These are phyloP conservation scores for Shiraia bambusicola DNA, from an alignment of 2,329 filamentous ascomycete genomes.

Conservation along the genomic window DNA sequence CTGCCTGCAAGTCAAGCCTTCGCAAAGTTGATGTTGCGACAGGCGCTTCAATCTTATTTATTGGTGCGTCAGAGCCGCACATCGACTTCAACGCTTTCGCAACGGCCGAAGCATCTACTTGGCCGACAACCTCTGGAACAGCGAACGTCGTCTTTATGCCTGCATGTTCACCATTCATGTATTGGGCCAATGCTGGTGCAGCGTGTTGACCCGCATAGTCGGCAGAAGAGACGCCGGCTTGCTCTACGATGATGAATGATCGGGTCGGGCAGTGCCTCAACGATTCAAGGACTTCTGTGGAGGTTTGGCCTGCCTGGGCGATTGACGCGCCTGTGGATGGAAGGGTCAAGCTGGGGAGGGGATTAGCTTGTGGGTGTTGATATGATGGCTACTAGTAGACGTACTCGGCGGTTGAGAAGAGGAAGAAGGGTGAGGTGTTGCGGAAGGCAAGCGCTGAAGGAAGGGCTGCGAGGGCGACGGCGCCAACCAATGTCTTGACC, in stretches of 20 bases:
- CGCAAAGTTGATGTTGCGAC: constrained; percentile 14
- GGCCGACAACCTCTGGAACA: constrained; percentile 56
- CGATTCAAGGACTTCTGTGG: constrained; percentile 45
- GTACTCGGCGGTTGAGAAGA: constrained; percentile 83
- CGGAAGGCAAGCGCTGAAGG: constrained; percentile 70
- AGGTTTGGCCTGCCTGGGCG: constrained; percentile 47
- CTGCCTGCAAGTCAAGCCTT: constrained; percentile 15
- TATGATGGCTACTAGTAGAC: constrained; percentile 34
- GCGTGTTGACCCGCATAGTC: constrained; percentile 62
- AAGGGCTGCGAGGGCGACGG: constrained; percentile 54
- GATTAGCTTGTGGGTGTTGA: constrained; percentile 26
- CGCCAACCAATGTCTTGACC: constrained; percentile 50
- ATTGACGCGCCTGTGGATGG: constrained; percentile 35
- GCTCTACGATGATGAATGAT: constrained; percentile 75
- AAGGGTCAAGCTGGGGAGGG: constrained; percentile 31
- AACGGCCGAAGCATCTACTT: constrained; percentile 49
- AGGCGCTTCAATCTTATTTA: constrained; percentile 17
- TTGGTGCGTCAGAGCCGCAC: constrained; percentile 47
- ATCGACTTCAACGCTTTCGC: constrained; percentile 47
- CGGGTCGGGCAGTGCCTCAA: constrained; percentile 71
- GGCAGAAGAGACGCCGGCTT: constrained; percentile 69
- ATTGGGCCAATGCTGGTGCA: constrained; percentile 57
- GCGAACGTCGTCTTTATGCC: constrained; percentile 56
- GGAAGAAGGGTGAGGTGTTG: constrained; percentile 84
- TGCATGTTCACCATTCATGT: constrained; percentile 52